Evolutionary conservation across 345 rosid genomes (phyloP).

Genomic region (Acer negundo): DNA sequence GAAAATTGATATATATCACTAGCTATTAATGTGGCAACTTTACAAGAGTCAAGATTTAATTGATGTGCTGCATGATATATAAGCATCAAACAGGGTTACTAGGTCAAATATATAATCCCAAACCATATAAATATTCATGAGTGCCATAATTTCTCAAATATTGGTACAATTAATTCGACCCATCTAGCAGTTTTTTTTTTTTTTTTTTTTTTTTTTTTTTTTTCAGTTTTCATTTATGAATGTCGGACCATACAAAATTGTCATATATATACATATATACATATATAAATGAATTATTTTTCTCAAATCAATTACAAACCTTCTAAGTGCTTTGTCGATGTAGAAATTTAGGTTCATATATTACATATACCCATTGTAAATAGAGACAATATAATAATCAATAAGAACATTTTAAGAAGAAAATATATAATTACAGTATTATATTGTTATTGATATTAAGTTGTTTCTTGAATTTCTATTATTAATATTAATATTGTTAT

Average conservation of each 20-base stretch:
- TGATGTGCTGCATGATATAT: not conserved
- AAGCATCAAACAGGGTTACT: not conserved
- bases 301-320: not conserved
- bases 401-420: not conserved
- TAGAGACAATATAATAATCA: not conserved
- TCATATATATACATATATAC: no score
- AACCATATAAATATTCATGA: not conserved
- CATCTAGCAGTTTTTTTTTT: not conserved
- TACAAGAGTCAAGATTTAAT: not conserved
- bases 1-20: slow-evolving; percentile 7
- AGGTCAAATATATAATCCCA: slow-evolving; percentile 8
- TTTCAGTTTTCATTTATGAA: no score
- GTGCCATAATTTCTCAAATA: not conserved
- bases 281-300: not conserved
- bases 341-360: not conserved
- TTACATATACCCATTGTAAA: not conserved
- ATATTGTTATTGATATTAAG: no score
- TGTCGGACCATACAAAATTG: no score
- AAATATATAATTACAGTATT: not conserved
- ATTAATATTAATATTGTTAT: no score
- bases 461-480: no score
- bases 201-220: no score
- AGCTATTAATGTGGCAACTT: not conserved
- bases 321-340: not conserved
- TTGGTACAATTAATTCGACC: not conserved